Evolutionary conservation across 2,329 filamentous ascomycete genomes (phyloP).

Genomic region (Neoscytalidium dimidiatum): DNA sequence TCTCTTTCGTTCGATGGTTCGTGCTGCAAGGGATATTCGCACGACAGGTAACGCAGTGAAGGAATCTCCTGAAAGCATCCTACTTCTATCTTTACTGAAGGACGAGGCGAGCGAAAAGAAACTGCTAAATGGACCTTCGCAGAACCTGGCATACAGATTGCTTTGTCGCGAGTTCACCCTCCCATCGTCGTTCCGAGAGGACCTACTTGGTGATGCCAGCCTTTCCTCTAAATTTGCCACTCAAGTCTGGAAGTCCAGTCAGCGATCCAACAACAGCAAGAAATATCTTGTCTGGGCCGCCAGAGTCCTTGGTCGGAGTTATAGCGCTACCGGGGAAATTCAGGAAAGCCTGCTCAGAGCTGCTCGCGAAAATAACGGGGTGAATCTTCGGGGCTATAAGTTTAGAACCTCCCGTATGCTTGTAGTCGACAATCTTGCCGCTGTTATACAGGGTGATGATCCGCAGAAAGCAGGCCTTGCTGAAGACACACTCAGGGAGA

Average conservation of each 20-base stretch:
- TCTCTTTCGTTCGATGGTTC: slow-evolving; percentile 68
- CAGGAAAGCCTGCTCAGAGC: not conserved
- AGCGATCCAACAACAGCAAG: slow-evolving; percentile 61
- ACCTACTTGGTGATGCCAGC: slow-evolving; percentile 69
- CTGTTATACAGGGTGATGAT: slow-evolving; percentile 41
- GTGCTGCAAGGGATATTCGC: slow-evolving; percentile 67
- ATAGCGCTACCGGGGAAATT: slow-evolving; percentile 25
- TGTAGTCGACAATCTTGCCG: slow-evolving; percentile 40
- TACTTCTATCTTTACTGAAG: slow-evolving; percentile 77
- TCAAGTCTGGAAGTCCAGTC: slow-evolving; percentile 76
- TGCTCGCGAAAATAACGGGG: not conserved
- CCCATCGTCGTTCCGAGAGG: slow-evolving; percentile 59
- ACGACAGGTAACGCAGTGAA: slow-evolving; percentile 69
- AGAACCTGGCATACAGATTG: slow-evolving; percentile 68
- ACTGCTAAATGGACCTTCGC: slow-evolving; percentile 70
- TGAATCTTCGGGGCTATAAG: not conserved
- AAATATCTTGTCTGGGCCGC: slow-evolving; percentile 85
- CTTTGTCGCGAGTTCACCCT: slow-evolving; percentile 75
- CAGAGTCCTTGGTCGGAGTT: slow-evolving; percentile 79
- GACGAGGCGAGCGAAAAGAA: slow-evolving; percentile 65
- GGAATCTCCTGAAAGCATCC: slow-evolving; percentile 72
- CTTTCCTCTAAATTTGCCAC: slow-evolving; percentile 64
- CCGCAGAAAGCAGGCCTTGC: slow-evolving; percentile 46
- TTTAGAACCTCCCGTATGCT: slow-evolving; percentile 9
- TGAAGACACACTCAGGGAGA: slow-evolving; percentile 39